These are phyloP conservation scores for Plasmodium reichenowi DNA, from an alignment of 169 alveolate species.

Conservation along the genomic window DNA sequence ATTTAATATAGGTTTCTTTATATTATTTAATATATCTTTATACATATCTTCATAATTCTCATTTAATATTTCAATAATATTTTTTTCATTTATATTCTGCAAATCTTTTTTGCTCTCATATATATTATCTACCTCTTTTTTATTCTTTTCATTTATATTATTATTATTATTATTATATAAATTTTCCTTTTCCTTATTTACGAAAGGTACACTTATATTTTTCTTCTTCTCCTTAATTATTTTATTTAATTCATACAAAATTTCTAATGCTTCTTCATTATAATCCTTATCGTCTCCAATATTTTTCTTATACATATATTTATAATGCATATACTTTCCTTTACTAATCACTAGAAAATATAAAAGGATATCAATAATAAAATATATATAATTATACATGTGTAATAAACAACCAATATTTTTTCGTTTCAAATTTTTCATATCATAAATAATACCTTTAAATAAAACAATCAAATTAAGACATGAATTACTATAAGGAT, in stretches of 20 bases:
- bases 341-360: conserved; percentile 69
- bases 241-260: conserved; percentile 39
- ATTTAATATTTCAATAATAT: conserved; percentile 64
- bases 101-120: conserved; percentile 15
- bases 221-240: conserved; percentile 59
- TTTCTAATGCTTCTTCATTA: conserved; percentile 63
- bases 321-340: conserved; percentile 68
- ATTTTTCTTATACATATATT: conserved; percentile 45
- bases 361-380: conserved; percentile 38
- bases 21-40: conserved; percentile 40
- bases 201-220: conserved; percentile 1
- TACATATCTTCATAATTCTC: conserved; percentile 64
- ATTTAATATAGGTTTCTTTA: conserved; percentile 27
- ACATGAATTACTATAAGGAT: conserved; percentile 70
- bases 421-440: conserved; percentile 71
- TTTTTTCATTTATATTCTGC: conserved; percentile 54
- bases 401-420: conserved; percentile 50
- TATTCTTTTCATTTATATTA: conserved; percentile 28
- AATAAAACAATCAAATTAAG: conserved; percentile 61
- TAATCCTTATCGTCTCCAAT: conserved; percentile 15
- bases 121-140: background rate
- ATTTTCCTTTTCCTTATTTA: conserved; percentile 5
- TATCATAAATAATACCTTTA: conserved; percentile 75
- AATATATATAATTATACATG: conserved; percentile 66
- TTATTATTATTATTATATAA: conserved; percentile 47